Evolutionary conservation across 495 filamentous ascomycete genomes (phyloP).

Genomic region (Glutinoglossum americanum): DNA sequence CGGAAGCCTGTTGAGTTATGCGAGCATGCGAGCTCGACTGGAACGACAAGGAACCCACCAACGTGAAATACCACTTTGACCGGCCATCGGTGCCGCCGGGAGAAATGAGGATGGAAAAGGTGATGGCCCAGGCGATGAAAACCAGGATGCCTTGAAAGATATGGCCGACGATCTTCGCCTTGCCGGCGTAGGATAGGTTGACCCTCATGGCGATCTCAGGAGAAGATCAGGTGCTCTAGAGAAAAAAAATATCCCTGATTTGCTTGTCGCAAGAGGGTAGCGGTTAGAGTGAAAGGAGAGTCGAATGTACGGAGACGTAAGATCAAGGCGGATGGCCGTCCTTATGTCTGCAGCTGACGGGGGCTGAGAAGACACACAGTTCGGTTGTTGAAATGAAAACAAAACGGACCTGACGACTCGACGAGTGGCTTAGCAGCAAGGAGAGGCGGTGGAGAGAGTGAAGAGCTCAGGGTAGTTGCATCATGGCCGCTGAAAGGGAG

Average conservation of each 20-base stretch:
- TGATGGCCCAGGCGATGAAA: conserved; percentile 49
- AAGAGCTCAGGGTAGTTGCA: neutral
- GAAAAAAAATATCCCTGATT: too few relatives aligned
- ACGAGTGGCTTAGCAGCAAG: neutral
- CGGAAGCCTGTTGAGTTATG: too few relatives aligned
- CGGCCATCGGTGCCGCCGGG: conserved; percentile 40
- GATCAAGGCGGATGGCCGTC: neutral
- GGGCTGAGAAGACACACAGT: neutral
- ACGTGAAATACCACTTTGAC: conserved; percentile 50
- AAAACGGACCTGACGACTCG: neutral
- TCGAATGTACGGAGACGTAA: neutral
- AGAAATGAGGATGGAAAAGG: conserved; percentile 51
- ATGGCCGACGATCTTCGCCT: conserved; percentile 34
- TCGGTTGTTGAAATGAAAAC: neutral
- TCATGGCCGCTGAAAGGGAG: neutral
- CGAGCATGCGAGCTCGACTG: too few relatives aligned
- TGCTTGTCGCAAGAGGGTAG: too few relatives aligned
- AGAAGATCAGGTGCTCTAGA: neutral
- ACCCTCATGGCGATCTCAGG: neutral
- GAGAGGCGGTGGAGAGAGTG: neutral
- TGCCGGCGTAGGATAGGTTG: conserved; percentile 19
- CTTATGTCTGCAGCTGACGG: neutral
- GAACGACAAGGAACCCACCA: conserved; percentile 28
- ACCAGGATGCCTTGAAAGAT: conserved; percentile 40
- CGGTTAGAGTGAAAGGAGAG: neutral